Conservation (phyloP, 1,284 basidiomycete genomes). For the Pseudomicrostroma phylloplanum region DNA sequence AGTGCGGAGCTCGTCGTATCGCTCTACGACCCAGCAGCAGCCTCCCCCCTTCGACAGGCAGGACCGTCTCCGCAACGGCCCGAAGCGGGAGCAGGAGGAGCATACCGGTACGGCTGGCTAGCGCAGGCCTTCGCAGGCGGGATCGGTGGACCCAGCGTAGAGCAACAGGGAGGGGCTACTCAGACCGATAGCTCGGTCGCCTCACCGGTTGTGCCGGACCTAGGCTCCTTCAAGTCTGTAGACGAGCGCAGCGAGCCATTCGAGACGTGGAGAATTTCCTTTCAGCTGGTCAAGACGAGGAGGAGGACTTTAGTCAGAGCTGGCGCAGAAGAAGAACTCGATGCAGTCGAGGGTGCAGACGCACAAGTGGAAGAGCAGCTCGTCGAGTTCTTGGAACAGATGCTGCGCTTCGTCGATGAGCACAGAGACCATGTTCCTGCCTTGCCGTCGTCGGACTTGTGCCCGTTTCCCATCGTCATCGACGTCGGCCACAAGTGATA, state of each 20-base stretch:
- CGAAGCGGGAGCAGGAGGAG: too few species aligned
- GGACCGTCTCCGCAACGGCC: too few species aligned
- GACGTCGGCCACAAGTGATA: too few species aligned
- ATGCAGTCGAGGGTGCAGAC: neutral
- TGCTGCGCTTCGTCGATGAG: neutral
- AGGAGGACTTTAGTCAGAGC: neutral
- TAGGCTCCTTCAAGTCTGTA: neutral
- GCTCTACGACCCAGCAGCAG: too few species aligned
- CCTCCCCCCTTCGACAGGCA: too few species aligned
- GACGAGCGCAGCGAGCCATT: neutral
- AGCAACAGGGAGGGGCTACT: neutral
- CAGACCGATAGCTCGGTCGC: neutral
- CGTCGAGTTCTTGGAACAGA: neutral
- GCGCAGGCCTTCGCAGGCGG: neutral
- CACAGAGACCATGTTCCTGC: too few species aligned
- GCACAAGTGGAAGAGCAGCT: neutral
- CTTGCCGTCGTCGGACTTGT: too few species aligned
- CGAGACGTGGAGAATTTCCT: neutral
- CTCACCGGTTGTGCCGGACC: neutral
- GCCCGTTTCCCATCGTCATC: too few species aligned
- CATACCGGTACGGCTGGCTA: neutral
- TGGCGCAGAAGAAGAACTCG: neutral
- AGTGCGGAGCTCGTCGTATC: too few species aligned
- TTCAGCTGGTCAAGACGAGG: neutral
- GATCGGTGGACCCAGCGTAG: neutral